Percentiles rank a stretch among this genome's conserved stretches.
Evolutionary conservation across 495 filamentous ascomycete genomes (phyloP).

Genomic region (Neurospora pannonica): DNA sequence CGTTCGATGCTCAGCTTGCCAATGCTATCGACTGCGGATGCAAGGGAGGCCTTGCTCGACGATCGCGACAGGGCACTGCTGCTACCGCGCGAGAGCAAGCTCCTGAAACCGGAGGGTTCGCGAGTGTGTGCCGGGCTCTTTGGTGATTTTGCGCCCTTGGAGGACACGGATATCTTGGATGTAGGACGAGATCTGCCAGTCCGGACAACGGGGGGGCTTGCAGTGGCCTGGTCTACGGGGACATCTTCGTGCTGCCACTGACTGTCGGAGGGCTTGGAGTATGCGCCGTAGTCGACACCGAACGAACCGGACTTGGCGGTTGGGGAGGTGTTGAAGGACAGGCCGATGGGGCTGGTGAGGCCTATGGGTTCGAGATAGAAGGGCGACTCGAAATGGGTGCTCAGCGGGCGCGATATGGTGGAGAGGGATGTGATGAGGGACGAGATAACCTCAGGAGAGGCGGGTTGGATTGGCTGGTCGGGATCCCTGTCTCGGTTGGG

Average conservation of each 20-base stretch:
- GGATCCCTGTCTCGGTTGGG: conserved; percentile 19
- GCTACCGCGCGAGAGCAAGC: conserved; percentile 34
- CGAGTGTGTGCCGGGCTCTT: conserved; percentile 26
- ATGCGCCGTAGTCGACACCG: conserved; percentile 62
- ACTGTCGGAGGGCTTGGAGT: conserved; percentile 32
- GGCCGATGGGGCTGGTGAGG: conserved; percentile 29
- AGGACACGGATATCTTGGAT: conserved; percentile 10
- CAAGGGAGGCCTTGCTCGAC: conserved; percentile 41
- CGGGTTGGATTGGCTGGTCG: conserved; percentile 40
- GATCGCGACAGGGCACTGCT: conserved; percentile 36
- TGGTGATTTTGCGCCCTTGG: conserved; percentile 57
- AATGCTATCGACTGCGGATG: conserved; percentile 48
- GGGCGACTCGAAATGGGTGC: conserved; percentile 56
- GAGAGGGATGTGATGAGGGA: conserved; percentile 88
- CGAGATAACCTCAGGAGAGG: conserved; percentile 88
- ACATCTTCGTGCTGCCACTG: conserved; percentile 54
- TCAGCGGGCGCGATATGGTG: conserved; percentile 68
- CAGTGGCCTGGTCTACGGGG: conserved; percentile 50
- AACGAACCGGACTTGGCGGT: conserved; percentile 38
- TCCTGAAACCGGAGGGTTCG: conserved; percentile 33
- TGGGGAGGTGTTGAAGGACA: conserved; percentile 40
- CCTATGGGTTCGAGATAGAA: conserved; percentile 20
- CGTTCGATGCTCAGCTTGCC: conserved; percentile 51
- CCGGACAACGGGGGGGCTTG: conserved; percentile 71
- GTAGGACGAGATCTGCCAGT: conserved; percentile 31